A percentile compares a stretch with the other conserved stretches of the same genome.
Evolutionary conservation across 352 stramenopile species (phyloP).

Genomic region (Globisporangium takayamanum): DNA sequence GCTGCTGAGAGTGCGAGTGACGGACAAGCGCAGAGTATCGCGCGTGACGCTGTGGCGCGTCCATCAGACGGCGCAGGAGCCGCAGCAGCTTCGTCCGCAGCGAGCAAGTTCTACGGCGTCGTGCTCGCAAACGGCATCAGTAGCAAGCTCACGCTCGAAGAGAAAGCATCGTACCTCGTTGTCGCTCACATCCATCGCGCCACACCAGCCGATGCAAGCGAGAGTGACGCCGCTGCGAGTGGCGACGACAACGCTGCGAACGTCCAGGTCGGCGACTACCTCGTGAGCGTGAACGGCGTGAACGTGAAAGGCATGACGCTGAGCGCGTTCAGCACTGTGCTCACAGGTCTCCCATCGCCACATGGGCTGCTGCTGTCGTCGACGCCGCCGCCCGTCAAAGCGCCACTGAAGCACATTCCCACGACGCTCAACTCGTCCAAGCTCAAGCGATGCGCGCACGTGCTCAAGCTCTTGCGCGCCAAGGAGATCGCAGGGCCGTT

Average conservation of each 20-base stretch:
- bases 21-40: background rate
- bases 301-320: slow-evolving; percentile 34
- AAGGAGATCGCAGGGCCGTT: slow-evolving; percentile 79
- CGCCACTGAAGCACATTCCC: slow-evolving; percentile 46
- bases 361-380: slow-evolving; percentile 62
- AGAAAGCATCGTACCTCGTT: slow-evolving; percentile 33
- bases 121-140: slow-evolving; percentile 34
- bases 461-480: slow-evolving; percentile 64
- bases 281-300: slow-evolving; percentile 50
- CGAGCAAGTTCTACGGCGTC: slow-evolving; percentile 40
- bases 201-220: slow-evolving; percentile 4
- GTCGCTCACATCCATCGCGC: slow-evolving; percentile 25
- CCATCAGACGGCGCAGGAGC: background rate
- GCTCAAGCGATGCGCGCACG: slow-evolving; percentile 61
- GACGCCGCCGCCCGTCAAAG: slow-evolving; percentile 30
- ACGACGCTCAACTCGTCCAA: slow-evolving; percentile 51
- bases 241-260: slow-evolving; percentile 8
- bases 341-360: slow-evolving; percentile 19
- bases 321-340: slow-evolving; percentile 23
- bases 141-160: slow-evolving; percentile 28
- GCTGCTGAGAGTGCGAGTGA: background rate
- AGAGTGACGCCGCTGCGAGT: slow-evolving; percentile 3
- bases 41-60: background rate
- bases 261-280: slow-evolving; percentile 29
- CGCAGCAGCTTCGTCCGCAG: slow-evolving; percentile 9